Evolutionary conservation across 164 flowering plant genomes (phyloP), one percentile per base, ranked within the genome.

Genomic region (Vitis amurensis): DNA sequence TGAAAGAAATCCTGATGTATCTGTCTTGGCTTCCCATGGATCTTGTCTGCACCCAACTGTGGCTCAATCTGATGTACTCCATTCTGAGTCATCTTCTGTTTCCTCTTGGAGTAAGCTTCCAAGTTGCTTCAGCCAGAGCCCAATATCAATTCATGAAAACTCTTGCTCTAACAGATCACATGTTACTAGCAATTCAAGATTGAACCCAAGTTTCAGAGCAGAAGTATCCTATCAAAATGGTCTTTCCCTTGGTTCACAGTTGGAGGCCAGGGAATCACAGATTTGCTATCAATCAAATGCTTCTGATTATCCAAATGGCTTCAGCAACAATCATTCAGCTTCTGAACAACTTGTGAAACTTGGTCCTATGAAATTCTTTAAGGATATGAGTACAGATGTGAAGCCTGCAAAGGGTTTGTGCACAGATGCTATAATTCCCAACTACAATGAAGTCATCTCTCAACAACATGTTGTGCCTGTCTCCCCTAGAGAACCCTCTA

Each of bases 51-150:
- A 61, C 23, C 65, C 76, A 27, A 31, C 29, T 61, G 19, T 30
- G 70, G 60, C 74, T 72, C 66, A 58, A 30, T 69, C 70, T 67
- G 65, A 50, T 71, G 60, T 49, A 17, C 48, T 63, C 17, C 59
- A 73, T 23, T 73, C 78, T 9, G 74, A 63, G 31, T 64, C 80
- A 14, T 56, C 76, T 29, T 70, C 75, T n/a, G 23, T 58, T 70
- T 78, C 82, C 11, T 73, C 77, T 58, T 69, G 79, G 80, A 77
- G 66, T 61, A 85, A 64, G 27, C 73, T 53, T 31, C 52, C 60
- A 49, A 63, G 59, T 64, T 59, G 52, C 61, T 61, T 73, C 31
- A 71, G 58, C 70, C 78, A 70, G 60, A 62, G 60, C 27, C n/a
- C 60, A 14, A 17, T 68, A 50, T 79, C 68, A 44, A 70, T 71